Evolutionary conservation across 2,329 filamentous ascomycete genomes (phyloP), one percentile per base, ranked within the genome.

Genomic region (Penicillium brevicompactum): DNA sequence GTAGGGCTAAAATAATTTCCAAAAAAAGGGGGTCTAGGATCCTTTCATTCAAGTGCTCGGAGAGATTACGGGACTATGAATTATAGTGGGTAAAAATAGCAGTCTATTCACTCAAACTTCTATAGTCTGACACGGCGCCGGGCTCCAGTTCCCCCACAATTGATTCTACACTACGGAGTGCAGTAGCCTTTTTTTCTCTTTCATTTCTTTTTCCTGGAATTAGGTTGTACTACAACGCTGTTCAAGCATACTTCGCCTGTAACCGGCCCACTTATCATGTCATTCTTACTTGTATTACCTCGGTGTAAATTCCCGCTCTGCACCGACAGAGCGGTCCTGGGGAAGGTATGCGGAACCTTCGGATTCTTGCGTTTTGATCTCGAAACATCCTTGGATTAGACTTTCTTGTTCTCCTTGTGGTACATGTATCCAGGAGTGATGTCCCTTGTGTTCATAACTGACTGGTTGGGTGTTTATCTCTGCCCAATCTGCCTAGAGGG

Each of bases 291-390:
- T 34, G 45, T 61, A 54, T 51, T 57, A 53, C 51, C 42, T 55
- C 51, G 38, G 51, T 51, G 59, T 14, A 16, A 53, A 37, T 61
- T 62, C 58, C 61, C 53, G 57, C 49, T 42, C 49, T 51, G 58
- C 63, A 64, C 66, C 63, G 62, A 63, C 59, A 64, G 59, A 37
- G 52, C 54, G 68, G 66, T 65, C 62, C 56, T 51, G 61, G 67
- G 66, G 61, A 57, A 60, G 53, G 55, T 60, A 61, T 66, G 65
- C 67, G 66, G 66, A 67, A 60, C 60, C 52, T 51, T 58, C 59
- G 52, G 56, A 62, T 60, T 65, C 56, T 53, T 59, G 57, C 50
- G 53, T 61, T 66, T 62, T 53, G 61, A 61, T 60, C 61, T 58
- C 56, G 50, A 46, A 21, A 37, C 49, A 47, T 52, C 50, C 45